These are phyloP conservation scores for Penicillium decumbens DNA, from an alignment of 2,329 filamentous ascomycete species.

Conservation along the genomic window DNA sequence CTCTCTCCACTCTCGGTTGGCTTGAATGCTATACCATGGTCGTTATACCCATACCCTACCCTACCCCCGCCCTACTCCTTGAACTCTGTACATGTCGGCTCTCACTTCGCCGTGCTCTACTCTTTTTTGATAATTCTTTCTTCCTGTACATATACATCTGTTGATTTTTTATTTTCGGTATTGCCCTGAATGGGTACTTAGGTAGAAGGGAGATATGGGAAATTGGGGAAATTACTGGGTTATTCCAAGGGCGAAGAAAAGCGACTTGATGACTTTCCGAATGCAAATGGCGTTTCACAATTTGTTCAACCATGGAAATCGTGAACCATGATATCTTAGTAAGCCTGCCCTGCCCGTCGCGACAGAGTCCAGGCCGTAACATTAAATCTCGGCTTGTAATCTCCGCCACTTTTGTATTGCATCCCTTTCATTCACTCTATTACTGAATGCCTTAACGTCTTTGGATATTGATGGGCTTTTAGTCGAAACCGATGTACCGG, in stretches of 20 bases:
- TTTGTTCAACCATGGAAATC: neutral
- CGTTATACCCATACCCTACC: conserved; percentile 9
- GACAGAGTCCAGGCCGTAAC: neutral
- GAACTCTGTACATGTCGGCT: conserved; percentile 20
- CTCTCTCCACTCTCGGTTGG: conserved; percentile 20
- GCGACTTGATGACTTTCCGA: conserved; percentile 7
- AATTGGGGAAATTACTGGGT: conserved; percentile 4
- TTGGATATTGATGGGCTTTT: neutral
- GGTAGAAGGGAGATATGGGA: conserved; percentile 9
- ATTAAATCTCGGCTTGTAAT: neutral
- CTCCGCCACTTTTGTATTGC: conserved; percentile 2
- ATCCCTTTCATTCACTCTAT: too few relatives aligned
- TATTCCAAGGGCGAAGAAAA: conserved; percentile 14
- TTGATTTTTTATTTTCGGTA: conserved; percentile 8
- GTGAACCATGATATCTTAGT: neutral
- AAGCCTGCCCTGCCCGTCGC: neutral
- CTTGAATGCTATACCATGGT: conserved; percentile 10
- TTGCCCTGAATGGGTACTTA: conserved; percentile 22
- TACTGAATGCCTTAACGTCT: neutral
- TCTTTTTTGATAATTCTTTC: conserved; percentile 15
- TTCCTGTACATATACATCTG: conserved; percentile 25
- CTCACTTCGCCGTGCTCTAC: conserved; percentile 10
- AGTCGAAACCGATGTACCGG: neutral
- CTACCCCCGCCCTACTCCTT: conserved; percentile 8
- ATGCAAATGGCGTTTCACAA: neutral